A percentile compares a stretch with the other conserved stretches of the same genome.
These are phyloP conservation scores for Phaffia australis DNA, from an alignment of 768 basidiomycete genomes.

Conservation along the genomic window DNA sequence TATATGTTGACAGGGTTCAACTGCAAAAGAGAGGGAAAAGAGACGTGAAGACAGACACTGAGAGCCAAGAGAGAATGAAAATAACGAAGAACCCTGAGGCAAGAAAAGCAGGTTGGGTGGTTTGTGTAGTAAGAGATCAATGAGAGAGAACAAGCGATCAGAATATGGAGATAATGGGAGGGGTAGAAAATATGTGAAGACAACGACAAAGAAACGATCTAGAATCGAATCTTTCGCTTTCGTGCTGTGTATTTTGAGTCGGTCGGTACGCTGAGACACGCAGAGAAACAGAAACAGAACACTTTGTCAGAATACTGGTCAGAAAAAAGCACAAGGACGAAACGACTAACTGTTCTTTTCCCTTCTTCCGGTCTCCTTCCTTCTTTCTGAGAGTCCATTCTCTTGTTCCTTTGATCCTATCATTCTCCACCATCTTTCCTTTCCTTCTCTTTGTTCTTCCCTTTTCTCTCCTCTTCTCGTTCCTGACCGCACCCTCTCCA, in stretches of 20 bases:
- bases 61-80: too few relatives aligned
- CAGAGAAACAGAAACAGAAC: constrained; percentile 2
- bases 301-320: background rate
- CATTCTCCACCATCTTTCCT: constrained; percentile 40
- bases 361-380: constrained; percentile 45
- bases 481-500: constrained; percentile 38
- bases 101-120: too few relatives aligned
- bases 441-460: constrained; percentile 47
- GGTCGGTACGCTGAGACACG: constrained; percentile 44
- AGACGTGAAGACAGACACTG: too few relatives aligned
- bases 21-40: too few relatives aligned
- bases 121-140: too few relatives aligned
- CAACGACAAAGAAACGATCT: constrained; percentile 3
- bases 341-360: constrained; percentile 45
- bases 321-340: constrained; percentile 11
- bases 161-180: background rate
- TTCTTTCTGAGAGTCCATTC: constrained; percentile 98
- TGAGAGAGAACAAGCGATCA: background rate
- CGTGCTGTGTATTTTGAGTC: constrained; percentile 75
- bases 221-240: constrained; percentile 71
- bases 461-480: constrained; percentile 63
- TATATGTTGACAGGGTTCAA: too few relatives aligned
- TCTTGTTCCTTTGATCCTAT: constrained; percentile 41
- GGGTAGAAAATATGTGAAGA: background rate
- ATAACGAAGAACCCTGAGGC: too few relatives aligned